Evolutionary conservation across 2,329 filamentous ascomycete species (phyloP).

Genomic region (Byssoonygena ceratinophila): DNA sequence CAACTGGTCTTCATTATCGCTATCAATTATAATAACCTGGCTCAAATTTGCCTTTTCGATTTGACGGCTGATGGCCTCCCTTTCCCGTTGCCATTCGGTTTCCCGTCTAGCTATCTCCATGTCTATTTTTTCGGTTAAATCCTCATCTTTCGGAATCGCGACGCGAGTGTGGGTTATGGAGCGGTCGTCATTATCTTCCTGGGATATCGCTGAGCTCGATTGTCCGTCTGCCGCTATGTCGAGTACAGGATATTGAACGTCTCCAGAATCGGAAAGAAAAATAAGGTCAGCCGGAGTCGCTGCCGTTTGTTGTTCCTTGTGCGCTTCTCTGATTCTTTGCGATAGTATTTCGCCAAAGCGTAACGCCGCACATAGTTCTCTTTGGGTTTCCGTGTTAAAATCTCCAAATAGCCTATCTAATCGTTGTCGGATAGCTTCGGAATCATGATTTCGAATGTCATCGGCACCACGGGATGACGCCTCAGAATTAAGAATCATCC

Average conservation of each 20-base stretch:
- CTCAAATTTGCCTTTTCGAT: constrained; percentile 35
- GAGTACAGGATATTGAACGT: background rate
- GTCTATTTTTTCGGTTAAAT: constrained; percentile 8
- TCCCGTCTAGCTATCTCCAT: constrained; percentile 27
- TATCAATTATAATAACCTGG: constrained; percentile 38
- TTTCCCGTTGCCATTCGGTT: constrained; percentile 37
- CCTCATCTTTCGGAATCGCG: background rate
- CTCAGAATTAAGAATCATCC: constrained; percentile 1
- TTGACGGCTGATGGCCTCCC: constrained; percentile 36
- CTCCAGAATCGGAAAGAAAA: background rate
- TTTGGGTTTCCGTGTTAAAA: constrained; percentile 30
- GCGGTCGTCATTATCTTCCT: background rate
- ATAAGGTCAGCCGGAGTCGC: background rate
- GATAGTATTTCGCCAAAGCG: constrained; percentile 36
- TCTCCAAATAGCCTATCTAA: constrained; percentile 30
- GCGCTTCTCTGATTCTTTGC: constrained; percentile 23
- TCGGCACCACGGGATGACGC: background rate
- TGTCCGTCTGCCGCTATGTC: background rate
- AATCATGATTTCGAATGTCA: constrained; percentile 16
- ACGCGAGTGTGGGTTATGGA: background rate
- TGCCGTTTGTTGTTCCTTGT: background rate
- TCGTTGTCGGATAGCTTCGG: constrained; percentile 22
- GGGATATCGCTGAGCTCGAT: background rate
- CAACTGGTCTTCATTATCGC: constrained; percentile 23
- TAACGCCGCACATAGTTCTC: constrained; percentile 34